Evolutionary conservation across 305 asterid species (phyloP), one percentile per base, ranked within the genome.

Genomic region (Fraxinus velutina): DNA sequence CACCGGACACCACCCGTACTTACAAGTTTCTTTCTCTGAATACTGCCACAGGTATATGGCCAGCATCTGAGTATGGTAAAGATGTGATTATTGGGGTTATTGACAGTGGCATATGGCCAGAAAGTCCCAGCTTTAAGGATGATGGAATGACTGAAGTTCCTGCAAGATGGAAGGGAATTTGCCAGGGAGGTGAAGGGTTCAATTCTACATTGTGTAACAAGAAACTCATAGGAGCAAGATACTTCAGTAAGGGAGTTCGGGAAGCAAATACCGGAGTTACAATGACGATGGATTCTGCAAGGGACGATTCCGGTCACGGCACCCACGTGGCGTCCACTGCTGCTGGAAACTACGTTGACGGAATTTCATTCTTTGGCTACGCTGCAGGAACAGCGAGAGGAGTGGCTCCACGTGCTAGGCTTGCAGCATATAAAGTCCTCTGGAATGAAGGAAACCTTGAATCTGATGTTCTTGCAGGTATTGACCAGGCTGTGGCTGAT

Each of bases 131-230:
- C 68, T 86, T 86, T 29, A 78, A 75, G 30, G 90, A 88, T 15
- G 81, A 88, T 4, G 89, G 86, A n/a, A 88, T 88, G 86, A 71
- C 89, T 4, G 75, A 62, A 13, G 78, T 88, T 29, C 89, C 90
- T 2, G 24, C 82, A 8, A 88, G 72, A 47, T 88, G 90, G 90
- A 88, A 86, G 33, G 89, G 89, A 27, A 62, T 10, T 2, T 88
- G 90, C 52, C 71, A 81, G 78, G 84, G 73, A 15, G 90, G 87
- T 1, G 78, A 71, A 33, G 81, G 78, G 37, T 87, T 87, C 76
- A 88, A 88, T 52, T 79, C 86, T 68, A 84, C 89, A 5, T 0
- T 74, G 77, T 84, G 90, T 21, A 88, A 86, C 73, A 52, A 24
- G 27, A 24, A 24, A 24, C 83, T 86, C 19, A 82, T 88, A 37